Conservation (phyloP, 2,329 filamentous ascomycete species). For the Fonsecaea erecta region DNA sequence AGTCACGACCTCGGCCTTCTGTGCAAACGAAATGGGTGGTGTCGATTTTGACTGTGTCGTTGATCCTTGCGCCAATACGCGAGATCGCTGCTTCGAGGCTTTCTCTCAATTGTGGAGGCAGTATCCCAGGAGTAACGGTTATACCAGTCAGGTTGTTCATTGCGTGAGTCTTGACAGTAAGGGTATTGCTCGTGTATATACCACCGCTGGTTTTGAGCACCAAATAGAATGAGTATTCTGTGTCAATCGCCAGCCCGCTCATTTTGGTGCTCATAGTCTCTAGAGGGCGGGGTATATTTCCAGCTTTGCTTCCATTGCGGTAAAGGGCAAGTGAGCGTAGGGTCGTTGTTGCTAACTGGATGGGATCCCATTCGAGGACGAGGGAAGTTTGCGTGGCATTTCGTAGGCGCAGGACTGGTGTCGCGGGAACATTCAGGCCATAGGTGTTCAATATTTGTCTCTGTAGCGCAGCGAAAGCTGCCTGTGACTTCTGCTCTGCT, state of each 20-base stretch:
- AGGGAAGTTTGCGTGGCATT: conserved; percentile 99
- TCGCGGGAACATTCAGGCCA: conserved; percentile 74
- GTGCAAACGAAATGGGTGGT: conserved; percentile 98
- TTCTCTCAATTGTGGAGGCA: conserved; percentile 74
- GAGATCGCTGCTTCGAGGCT: conserved; percentile 76
- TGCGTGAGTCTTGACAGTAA: conserved; percentile 90
- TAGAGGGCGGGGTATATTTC: conserved; percentile 84
- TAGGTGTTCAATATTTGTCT: conserved; percentile 85
- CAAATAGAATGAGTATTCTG: conserved; percentile 92
- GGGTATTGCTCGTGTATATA: conserved; percentile 79
- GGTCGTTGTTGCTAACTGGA: conserved; percentile 89
- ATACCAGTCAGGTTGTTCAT: conserved; percentile 97
- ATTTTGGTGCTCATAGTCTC: conserved; percentile 97
- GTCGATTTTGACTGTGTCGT: conserved; percentile 89
- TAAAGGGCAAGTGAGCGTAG: conserved; percentile 88
- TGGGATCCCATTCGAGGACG: conserved; percentile 96
- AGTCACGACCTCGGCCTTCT: conserved; percentile 83
- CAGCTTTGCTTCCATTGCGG: conserved; percentile 95
- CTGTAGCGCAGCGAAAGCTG: conserved; percentile 83
- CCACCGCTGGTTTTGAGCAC: conserved; percentile 89
- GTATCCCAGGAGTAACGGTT: conserved; percentile 87
- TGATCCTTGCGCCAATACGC: conserved; percentile 88
- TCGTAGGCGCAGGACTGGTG: conserved; percentile 83
- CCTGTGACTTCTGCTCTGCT: conserved; percentile 75
- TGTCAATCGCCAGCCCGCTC: conserved; percentile 92